Base-by-base conservation (phyloP, 2,329 filamentous ascomycete genomes). In the Waltergamsia citrina region DNA sequence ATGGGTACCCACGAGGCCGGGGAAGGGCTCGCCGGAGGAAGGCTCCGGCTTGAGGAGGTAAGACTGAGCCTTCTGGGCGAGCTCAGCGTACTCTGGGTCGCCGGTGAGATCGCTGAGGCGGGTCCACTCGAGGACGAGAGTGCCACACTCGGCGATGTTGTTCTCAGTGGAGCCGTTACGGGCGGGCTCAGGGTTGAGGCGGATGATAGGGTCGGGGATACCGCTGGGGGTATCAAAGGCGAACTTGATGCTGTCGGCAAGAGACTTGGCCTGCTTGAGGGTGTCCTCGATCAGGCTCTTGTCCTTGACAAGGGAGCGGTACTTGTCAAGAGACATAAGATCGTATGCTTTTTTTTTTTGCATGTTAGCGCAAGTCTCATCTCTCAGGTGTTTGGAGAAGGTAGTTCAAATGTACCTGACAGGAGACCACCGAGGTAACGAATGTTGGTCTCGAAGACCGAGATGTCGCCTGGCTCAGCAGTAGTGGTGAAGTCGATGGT, bases 371-470 rank as follows among this genome's bases (percentile, higher is more conserved):
- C 14, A 21, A 19, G 11, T 30, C 40, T n/a, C n/a, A n/a, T n/a
- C n/a, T n/a, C n/a, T n/a, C n/a, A n/a, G n/a, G n/a, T n/a, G n/a
- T n/a, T n/a, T n/a, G n/a, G n/a, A n/a, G n/a, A n/a, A n/a, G n/a
- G n/a, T n/a, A n/a, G n/a, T n/a, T 9, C 21, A 6, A 11, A 32
- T 45, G 15, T 43, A 71, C 79, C 84, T 3, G 86, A 83, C 7
- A 94, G 51, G 46, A 94, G 67, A 12, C 86, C 87, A 8, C 75
- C 87, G 1, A 94, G 61, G 48, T 94, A 94, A 19, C 87, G 78
- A 49, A 94, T 94, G 1, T 85, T 94, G 0, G 85, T 93, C 58
- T 94, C 87, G 48, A 94, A 94, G 7, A 94, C 58, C 24, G 81
- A 90, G 32, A 94, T 76, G 2, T 65, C 56, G 3, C 64, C 48